These are phyloP conservation scores for Eutrema yunnanense DNA, from an alignment of 345 rosid genomes.

Conservation along the genomic window DNA sequence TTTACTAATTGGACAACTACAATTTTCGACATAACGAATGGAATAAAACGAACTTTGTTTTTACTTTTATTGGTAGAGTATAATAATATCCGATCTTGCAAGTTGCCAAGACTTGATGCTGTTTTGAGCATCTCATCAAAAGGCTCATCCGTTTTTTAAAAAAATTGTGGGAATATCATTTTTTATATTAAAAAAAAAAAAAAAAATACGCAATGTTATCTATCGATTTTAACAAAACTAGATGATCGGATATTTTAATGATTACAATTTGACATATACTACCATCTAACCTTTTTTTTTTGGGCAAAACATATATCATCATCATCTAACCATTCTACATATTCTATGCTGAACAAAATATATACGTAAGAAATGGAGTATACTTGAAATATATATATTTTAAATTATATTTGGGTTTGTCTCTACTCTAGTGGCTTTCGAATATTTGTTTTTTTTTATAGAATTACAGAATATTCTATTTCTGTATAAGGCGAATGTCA, in stretches of 20 bases:
- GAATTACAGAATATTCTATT: neutral
- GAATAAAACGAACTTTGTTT: constrained; percentile 5
- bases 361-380: neutral
- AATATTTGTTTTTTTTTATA: neutral
- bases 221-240: neutral
- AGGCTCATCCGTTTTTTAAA: neutral
- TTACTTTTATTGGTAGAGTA: constrained; percentile 14
- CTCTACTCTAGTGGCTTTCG: neutral
- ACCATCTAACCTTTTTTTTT: neutral
- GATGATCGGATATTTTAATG: neutral
- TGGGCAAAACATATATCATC: too few relatives aligned
- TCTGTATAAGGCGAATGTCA: neutral
- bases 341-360: neutral
- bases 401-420: neutral
- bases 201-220: neutral
- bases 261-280: neutral
- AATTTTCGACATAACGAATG: constrained; percentile 12
- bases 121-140: constrained; percentile 2
- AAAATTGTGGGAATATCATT: neutral
- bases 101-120: neutral
- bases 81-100: neutral
- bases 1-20: neutral
- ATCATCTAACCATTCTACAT: neutral
- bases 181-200: too few relatives aligned
- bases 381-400: neutral